phyloP scores from a whole-genome alignment of 2,329 filamentous ascomycete species.

The Ophiostoma sp. region DNA sequence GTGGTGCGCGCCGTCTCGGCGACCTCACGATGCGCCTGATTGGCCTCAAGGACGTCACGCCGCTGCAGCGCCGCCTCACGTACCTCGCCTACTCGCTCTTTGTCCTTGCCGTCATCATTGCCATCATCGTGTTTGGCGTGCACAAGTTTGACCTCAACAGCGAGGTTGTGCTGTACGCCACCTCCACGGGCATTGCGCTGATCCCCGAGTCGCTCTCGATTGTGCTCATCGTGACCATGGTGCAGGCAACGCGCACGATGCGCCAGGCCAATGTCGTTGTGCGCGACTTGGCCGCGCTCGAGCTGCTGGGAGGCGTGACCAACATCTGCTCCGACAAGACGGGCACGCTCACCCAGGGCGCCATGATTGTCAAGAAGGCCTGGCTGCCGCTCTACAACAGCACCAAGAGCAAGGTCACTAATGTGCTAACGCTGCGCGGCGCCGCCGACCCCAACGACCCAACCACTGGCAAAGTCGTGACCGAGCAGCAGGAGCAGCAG shows the following conservation, averaged over 20 bases:
- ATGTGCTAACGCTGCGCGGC: constrained; percentile 55
- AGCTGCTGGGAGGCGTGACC: constrained; percentile 64
- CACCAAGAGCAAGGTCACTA: constrained; percentile 25
- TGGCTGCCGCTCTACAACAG: constrained; percentile 50
- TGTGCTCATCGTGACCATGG: constrained; percentile 66
- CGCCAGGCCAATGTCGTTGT: constrained; percentile 60
- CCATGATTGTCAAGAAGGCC: constrained; percentile 63
- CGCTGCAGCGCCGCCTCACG: constrained; percentile 76
- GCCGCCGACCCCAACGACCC: constrained; percentile 58
- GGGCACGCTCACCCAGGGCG: constrained; percentile 62
- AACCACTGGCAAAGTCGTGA: constrained; percentile 50
- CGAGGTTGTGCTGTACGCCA: constrained; percentile 56
- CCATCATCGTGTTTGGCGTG: constrained; percentile 57
- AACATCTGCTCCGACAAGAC: constrained; percentile 72
- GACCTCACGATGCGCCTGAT: constrained; percentile 44
- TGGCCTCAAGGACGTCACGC: constrained; percentile 64
- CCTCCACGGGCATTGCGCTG: constrained; percentile 57
- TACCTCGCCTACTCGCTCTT: constrained; percentile 81
- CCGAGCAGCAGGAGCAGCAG: constrained; percentile 44
- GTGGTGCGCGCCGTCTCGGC: constrained; percentile 38
- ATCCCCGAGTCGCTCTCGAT: constrained; percentile 63
- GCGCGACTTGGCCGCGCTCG: constrained; percentile 60
- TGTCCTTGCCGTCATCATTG: constrained; percentile 58
- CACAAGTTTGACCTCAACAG: constrained; percentile 49
- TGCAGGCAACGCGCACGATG: constrained; percentile 61